phyloP scores from a whole-genome alignment of 345 rosid species.

The Crucihimalaya himalaica region DNA sequence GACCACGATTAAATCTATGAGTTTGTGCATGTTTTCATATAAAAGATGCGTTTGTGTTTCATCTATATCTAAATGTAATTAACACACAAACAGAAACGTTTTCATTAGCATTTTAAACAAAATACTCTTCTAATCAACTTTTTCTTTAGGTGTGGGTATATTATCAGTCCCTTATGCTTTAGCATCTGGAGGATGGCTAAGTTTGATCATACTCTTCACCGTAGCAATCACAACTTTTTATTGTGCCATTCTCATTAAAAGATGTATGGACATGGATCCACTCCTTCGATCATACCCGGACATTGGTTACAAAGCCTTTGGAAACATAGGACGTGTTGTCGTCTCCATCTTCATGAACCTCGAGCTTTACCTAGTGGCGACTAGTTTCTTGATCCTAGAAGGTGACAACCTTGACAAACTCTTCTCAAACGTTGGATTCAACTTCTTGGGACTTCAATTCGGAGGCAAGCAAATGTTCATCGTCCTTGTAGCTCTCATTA shows the following conservation, averaged over 20 bases:
- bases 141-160: slow-evolving; percentile 74
- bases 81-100: background rate
- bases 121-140: background rate
- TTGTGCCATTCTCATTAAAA: slow-evolving; percentile 67
- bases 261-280: slow-evolving; percentile 77
- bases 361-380: slow-evolving; percentile 81
- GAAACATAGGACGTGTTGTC: slow-evolving; percentile 60
- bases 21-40: background rate
- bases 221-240: slow-evolving; percentile 66
- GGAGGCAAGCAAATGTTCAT: slow-evolving; percentile 62
- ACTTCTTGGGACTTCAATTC: slow-evolving; percentile 48
- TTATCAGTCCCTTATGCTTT: slow-evolving; percentile 82
- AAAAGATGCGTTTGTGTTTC: background rate
- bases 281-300: slow-evolving; percentile 74
- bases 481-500: slow-evolving; percentile 59
- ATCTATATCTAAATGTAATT: background rate
- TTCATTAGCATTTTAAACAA: background rate
- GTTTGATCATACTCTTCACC: slow-evolving; percentile 59
- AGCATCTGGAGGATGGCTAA: slow-evolving; percentile 93
- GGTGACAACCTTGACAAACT: slow-evolving; percentile 79
- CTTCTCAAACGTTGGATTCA: slow-evolving; percentile 51
- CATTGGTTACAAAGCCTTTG: slow-evolving; percentile 82
- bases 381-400: slow-evolving; percentile 85
- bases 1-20: background rate
- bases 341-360: slow-evolving; percentile 64